phyloP scores from a whole-genome alignment of 2,329 filamentous ascomycete species.

The Herpotrichia juniperi region DNA sequence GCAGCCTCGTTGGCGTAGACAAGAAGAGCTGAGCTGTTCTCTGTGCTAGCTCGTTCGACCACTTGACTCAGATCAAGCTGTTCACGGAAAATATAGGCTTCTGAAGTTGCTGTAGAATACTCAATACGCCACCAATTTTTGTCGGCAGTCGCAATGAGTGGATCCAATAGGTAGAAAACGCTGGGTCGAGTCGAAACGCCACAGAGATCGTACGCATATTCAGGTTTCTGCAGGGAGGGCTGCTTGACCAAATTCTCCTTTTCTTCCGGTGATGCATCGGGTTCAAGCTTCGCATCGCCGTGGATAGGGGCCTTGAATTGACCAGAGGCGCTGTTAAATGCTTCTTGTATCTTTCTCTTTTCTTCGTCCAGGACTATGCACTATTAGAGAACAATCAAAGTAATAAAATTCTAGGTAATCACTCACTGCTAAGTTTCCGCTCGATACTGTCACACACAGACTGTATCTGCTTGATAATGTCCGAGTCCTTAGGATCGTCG shows the following conservation, averaged over 20 bases:
- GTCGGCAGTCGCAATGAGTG: constrained; percentile 27
- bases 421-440: constrained; percentile 37
- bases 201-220: constrained; percentile 59
- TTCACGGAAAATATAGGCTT: constrained; percentile 34
- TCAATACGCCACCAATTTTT: constrained; percentile 44
- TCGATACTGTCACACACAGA: constrained; percentile 38
- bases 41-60: constrained; percentile 58
- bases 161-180: constrained; percentile 62
- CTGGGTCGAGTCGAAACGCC: constrained; percentile 64
- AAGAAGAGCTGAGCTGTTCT: constrained; percentile 60
- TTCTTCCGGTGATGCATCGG: constrained; percentile 36
- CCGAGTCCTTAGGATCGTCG: constrained; percentile 23
- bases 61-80: constrained; percentile 59
- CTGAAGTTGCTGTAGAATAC: constrained; percentile 33
- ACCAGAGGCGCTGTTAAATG: constrained; percentile 52
- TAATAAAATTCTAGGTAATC: neutral
- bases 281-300: constrained; percentile 28
- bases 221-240: constrained; percentile 12
- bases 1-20: constrained; percentile 63
- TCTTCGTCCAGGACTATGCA: constrained; percentile 50
- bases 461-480: constrained; percentile 33
- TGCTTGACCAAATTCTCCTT: neutral
- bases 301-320: constrained; percentile 54
- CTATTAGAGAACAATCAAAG: constrained; percentile 13
- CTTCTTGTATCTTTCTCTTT: constrained; percentile 48